Conservation (phyloP, 2,329 filamentous ascomycete genomes). For the Xylariaceae sp. region DNA sequence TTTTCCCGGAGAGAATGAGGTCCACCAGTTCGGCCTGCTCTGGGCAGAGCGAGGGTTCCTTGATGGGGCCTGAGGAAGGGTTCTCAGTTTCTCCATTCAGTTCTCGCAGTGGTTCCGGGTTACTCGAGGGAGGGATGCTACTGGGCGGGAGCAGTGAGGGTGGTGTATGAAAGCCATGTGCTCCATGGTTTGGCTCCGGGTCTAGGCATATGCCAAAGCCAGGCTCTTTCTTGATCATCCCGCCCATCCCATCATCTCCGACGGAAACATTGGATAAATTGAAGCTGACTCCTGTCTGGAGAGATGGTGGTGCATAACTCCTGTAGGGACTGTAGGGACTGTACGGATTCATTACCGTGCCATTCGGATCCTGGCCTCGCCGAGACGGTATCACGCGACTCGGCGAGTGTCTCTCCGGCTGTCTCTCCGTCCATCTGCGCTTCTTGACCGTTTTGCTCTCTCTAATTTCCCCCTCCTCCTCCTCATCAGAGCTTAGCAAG, state of each 20-base stretch:
- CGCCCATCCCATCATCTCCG: background rate
- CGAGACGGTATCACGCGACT: background rate
- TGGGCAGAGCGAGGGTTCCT: conserved; percentile 34
- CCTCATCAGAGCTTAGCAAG: conserved; percentile 12
- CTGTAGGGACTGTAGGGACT: too few species aligned
- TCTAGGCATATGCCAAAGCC: background rate
- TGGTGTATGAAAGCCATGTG: background rate
- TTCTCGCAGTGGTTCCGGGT: background rate
- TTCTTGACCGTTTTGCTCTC: background rate
- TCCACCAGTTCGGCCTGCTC: conserved; percentile 48
- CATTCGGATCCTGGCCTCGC: background rate
- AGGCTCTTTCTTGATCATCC: background rate
- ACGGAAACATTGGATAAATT: background rate
- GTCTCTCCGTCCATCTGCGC: background rate
- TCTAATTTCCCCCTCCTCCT: background rate
- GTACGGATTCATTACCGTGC: too few species aligned
- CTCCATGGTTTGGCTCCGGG: background rate
- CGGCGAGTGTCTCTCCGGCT: background rate
- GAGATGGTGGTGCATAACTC: too few species aligned
- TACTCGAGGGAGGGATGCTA: background rate
- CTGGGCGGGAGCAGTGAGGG: background rate
- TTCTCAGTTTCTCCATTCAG: background rate
- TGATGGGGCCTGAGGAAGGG: background rate
- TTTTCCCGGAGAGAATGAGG: conserved; percentile 45
- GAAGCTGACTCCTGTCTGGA: too few species aligned